Evolutionary conservation across 306 rosid species (phyloP), one percentile per base, ranked within the genome.

Genomic region (Arachis stenosperma): DNA sequence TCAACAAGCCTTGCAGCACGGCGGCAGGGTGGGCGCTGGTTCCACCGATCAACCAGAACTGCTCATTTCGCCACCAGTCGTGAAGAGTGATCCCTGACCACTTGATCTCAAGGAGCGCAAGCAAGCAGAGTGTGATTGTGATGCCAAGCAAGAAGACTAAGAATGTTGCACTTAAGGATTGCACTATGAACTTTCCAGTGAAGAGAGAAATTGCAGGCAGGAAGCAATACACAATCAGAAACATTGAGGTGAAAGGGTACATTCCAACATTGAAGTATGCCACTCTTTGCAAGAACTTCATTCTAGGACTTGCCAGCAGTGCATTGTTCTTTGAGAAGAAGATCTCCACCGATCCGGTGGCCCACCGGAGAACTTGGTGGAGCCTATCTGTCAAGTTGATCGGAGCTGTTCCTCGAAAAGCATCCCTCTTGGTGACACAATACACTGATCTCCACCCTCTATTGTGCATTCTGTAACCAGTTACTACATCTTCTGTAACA

Each of bases 11-110:
- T 81, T 89, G 97, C 7, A 91, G 63, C 58, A 91, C 96, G 50
- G 97, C 97, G 22, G 91, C 91, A 12, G 96, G 91, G 57, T 91
- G 97, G 2, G 97, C 92, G 72, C 97, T 91, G 3, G 97, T 91
- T 53, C 97, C 97, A 0, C 97, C 97, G 3, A 91, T 91, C 22
- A 91, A 61, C 97, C 97, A 91, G 74, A 91, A 91, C 64, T 91
- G 97, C 29, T 91, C 97, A 29, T 91, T 91, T 67, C 97, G 71
- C 97, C 97, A 91, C 97, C 96, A 91, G 1, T 91, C 92, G 43
- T 91, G 96, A 8, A 91, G 73, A 2, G 90, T 91, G 71, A 91
- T 91, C 17, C 91, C 90, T n/a, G 97, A 81, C 97, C 97, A 91
- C 57, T 77, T 86, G 84, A 91, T 86, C 84, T 91, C 97, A 0